Evolutionary conservation across 1,139 yeast species (phyloP).

Genomic region (Saccharomyces hybrid): DNA sequence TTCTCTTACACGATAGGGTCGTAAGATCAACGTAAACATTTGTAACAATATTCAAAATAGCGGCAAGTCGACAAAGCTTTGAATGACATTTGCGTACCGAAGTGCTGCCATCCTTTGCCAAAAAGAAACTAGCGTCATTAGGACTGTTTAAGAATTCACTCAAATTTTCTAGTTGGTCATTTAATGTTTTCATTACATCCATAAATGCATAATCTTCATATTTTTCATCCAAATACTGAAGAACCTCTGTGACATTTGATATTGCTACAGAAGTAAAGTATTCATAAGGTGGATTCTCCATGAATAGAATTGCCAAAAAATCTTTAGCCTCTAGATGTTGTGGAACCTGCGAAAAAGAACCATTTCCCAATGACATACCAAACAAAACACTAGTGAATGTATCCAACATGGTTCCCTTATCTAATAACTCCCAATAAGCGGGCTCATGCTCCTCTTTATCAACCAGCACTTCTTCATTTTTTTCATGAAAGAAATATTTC

Average conservation of each 20-base stretch:
- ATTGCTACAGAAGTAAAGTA: conserved; percentile 49
- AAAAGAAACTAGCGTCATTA: conserved; percentile 33
- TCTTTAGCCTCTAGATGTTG: conserved; percentile 37
- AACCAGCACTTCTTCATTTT: conserved; percentile 36
- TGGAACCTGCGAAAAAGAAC: conserved; percentile 42
- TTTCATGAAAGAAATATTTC: conserved; percentile 39
- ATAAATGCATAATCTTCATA: conserved; percentile 43
- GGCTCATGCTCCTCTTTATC: conserved; percentile 37
- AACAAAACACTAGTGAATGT: conserved; percentile 29
- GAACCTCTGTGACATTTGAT: conserved; percentile 45
- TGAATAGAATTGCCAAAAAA: conserved; percentile 37
- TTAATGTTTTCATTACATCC: conserved; percentile 32
- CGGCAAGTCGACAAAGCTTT: conserved; percentile 34
- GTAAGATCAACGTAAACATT: conserved; percentile 50
- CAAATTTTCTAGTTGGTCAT: conserved; percentile 31
- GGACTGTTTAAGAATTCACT: conserved; percentile 33
- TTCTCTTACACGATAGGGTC: conserved; percentile 43
- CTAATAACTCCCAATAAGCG: conserved; percentile 45
- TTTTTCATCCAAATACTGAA: conserved; percentile 51
- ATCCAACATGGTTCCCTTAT: conserved; percentile 25
- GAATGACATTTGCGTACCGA: conserved; percentile 30
- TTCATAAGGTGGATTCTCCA: conserved; percentile 54
- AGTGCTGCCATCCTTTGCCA: conserved; percentile 26
- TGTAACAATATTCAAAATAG: conserved; percentile 41
- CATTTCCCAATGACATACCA: conserved; percentile 30